Evolutionary conservation across 768 basidiomycete genomes (phyloP).

Genomic region (Boletus huronensis): DNA sequence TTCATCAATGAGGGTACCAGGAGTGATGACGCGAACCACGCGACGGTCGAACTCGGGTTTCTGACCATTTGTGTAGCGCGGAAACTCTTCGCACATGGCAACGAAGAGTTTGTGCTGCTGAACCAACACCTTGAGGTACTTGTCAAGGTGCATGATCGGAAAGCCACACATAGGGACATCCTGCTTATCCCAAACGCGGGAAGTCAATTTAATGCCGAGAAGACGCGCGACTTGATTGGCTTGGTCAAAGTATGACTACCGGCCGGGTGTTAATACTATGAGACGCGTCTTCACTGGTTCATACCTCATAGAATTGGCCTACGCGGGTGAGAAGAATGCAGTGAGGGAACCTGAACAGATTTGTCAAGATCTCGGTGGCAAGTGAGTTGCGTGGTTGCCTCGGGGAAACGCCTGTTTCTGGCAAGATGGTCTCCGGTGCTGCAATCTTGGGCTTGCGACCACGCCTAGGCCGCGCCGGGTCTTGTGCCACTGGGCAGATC

Average conservation of each 20-base stretch:
- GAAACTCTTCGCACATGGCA: constrained; percentile 92
- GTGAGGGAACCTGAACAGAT: constrained; percentile 76
- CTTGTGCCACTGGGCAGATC: background rate
- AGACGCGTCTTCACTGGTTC: constrained; percentile 6
- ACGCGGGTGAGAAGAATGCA: constrained; percentile 89
- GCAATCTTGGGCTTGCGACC: constrained; percentile 16
- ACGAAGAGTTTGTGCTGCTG: constrained; percentile 82
- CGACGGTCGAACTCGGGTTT: constrained; percentile 71
- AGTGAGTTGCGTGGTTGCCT: constrained; percentile 47
- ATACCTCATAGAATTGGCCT: constrained; percentile 93
- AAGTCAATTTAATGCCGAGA: constrained; percentile 80
- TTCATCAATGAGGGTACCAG: constrained; percentile 93
- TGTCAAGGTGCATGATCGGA: constrained; percentile 79
- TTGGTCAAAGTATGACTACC: constrained; percentile 92
- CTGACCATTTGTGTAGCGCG: constrained; percentile 43
- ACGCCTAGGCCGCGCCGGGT: constrained; percentile 9
- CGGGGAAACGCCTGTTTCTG: background rate
- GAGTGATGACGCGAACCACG: constrained; percentile 84
- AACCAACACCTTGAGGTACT: constrained; percentile 81
- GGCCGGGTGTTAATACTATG: constrained; percentile 3
- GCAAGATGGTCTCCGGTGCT: background rate
- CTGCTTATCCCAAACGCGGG: constrained; percentile 66
- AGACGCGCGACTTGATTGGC: constrained; percentile 72
- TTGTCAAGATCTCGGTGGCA: constrained; percentile 65
- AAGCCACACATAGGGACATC: constrained; percentile 88